Evolutionary conservation across 2,329 filamentous ascomycete genomes (phyloP), one percentile per base, ranked within the genome.

Genomic region (Dactylellina cionopaga): DNA sequence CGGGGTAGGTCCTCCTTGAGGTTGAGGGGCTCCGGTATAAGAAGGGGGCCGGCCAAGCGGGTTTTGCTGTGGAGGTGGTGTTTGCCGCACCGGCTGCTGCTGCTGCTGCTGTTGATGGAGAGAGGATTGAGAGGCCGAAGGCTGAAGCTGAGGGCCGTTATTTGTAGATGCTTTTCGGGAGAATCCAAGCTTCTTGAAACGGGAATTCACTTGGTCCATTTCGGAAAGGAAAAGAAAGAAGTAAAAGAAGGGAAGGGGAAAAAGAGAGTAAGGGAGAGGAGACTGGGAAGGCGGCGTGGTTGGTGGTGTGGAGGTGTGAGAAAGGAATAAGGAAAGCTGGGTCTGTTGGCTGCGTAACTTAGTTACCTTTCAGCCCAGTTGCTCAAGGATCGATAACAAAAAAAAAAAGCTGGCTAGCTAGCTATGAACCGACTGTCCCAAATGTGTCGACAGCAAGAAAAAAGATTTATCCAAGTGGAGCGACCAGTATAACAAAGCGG

Each of bases 11-110:
- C 84, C 85, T 63, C 84, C 82, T 76, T 82, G 83, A 73, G 79
- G 82, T 75, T 82, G 83, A 75, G 80, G 83, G 77, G 83, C 83
- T 77, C 87, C 86, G 69, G 86, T 85, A 79, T 89, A 89, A 78
- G 86, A 88, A 43, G 87, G 87, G 76, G 87, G 87, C 71, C 87
- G 84, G 76, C 86, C 87, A 76, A 86, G 81, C 41, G 83, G 82
- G 74, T 85, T 83, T 75, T 44, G 82, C 55, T 75, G 74, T 33
- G 56, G 63, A 78, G 80, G 78, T 75, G 78, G 76, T 75, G 75
- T 75, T 77, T 78, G 78, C 79, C 78, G 69, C 76, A 77, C 76
- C 74, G 79, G 63, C 80, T 80, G 80, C 81, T 83, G 80, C 83
- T 84, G 77, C n/a, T n/a, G n/a, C n/a, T n/a, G n/a, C n/a, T n/a